These are phyloP conservation scores for Waltergamsia citrina DNA, from an alignment of 2,329 filamentous ascomycete species.

Conservation along the genomic window DNA sequence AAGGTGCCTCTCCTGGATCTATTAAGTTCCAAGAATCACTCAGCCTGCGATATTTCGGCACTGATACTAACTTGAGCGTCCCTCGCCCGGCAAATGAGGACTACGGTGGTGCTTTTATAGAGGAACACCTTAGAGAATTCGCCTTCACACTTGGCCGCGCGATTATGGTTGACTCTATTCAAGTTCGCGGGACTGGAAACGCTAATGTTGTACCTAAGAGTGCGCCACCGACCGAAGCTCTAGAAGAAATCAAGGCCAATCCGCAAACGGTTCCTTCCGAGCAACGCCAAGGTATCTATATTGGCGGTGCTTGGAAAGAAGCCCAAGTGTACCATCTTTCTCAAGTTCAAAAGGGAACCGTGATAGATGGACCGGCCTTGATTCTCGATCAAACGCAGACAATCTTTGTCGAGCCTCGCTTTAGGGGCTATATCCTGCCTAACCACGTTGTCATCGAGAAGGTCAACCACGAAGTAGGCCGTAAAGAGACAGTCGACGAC, in stretches of 20 bases:
- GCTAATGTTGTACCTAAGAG: neutral
- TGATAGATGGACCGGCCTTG: slow-evolving; percentile 20
- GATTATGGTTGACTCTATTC: slow-evolving; percentile 28
- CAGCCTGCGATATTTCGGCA: slow-evolving; percentile 42
- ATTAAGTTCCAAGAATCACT: slow-evolving; percentile 28
- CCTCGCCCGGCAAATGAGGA: slow-evolving; percentile 22
- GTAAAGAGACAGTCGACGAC: neutral
- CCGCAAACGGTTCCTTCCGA: too few species aligned
- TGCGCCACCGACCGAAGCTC: neutral
- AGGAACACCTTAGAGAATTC: slow-evolving; percentile 27
- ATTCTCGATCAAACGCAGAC: slow-evolving; percentile 20
- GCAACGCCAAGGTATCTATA: neutral
- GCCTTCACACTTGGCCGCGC: slow-evolving; percentile 25
- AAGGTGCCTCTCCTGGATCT: slow-evolving; percentile 27
- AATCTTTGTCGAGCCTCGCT: slow-evolving; percentile 15
- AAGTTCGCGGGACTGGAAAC: slow-evolving; percentile 18
- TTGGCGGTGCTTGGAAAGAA: neutral
- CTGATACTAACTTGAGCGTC: slow-evolving; percentile 38
- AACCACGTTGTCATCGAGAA: slow-evolving; percentile 21
- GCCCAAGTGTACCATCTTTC: slow-evolving; percentile 4
- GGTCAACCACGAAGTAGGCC: too few species aligned
- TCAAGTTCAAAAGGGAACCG: neutral
- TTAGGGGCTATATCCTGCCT: slow-evolving; percentile 15
- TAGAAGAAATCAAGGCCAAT: neutral
- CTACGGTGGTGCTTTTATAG: slow-evolving; percentile 24